phyloP scores from a whole-genome alignment of 768 basidiomycete species.

The Boletus speciosus region DNA sequence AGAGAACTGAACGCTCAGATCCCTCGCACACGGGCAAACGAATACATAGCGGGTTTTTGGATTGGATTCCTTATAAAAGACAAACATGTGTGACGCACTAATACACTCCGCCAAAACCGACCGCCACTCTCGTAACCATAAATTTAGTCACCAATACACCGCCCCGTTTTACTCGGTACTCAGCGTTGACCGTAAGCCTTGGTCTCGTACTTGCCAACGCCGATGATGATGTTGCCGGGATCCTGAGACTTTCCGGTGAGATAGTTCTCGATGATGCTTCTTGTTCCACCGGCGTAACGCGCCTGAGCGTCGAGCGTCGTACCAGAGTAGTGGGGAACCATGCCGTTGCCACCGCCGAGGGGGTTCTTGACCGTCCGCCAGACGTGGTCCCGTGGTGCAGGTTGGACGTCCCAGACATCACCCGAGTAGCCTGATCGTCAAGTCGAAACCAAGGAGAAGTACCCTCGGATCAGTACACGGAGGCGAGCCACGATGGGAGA shows the following conservation, averaged over 20 bases:
- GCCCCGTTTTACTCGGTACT: background rate
- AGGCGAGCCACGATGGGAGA: background rate
- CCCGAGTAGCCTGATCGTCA: constrained; percentile 31
- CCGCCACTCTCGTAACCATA: background rate
- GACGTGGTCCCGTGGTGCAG: constrained; percentile 80
- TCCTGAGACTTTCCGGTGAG: constrained; percentile 62
- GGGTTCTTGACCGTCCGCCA: constrained; percentile 84
- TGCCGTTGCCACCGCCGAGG: constrained; percentile 82
- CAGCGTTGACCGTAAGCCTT: constrained; percentile 39
- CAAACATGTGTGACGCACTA: background rate
- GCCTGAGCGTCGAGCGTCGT: constrained; percentile 88
- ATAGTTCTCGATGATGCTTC: constrained; percentile 71
- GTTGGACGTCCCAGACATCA: constrained; percentile 87
- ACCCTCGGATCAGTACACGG: background rate
- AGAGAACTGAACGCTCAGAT: background rate
- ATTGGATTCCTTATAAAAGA: background rate
- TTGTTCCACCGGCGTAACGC: constrained; percentile 75
- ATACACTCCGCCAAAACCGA: background rate
- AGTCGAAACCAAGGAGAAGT: background rate
- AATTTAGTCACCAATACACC: too few relatives aligned
- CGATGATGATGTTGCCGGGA: constrained; percentile 78
- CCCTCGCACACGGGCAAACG: background rate
- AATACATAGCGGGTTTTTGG: background rate
- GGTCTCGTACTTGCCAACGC: constrained; percentile 52
- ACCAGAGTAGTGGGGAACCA: constrained; percentile 86